A percentile compares a stretch with the other conserved stretches of the same genome.
Evolutionary conservation across 2,329 filamentous ascomycete genomes (phyloP).

Genomic region (Aspergillus sp.): DNA sequence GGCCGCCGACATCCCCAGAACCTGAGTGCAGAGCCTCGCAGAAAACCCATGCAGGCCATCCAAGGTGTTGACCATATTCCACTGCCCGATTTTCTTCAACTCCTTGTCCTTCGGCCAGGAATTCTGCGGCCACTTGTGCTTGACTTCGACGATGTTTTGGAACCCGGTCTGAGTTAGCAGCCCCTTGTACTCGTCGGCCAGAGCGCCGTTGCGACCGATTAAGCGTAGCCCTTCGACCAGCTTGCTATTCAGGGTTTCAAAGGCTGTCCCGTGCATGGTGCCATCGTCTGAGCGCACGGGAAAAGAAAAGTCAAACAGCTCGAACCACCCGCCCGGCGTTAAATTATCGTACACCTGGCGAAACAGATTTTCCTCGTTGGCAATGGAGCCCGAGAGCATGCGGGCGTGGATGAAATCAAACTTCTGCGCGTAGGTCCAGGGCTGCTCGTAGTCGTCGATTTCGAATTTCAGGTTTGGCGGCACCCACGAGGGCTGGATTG

Average conservation of each 20-base stretch:
- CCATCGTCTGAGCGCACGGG: conserved; percentile 28
- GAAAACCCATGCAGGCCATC: conserved; percentile 4
- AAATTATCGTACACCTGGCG: conserved; percentile 19
- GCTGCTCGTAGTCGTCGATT: conserved; percentile 29
- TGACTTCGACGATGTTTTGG: conserved; percentile 20
- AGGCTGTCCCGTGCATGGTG: conserved; percentile 19
- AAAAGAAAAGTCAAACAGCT: conserved; percentile 24
- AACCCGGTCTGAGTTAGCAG: conserved; percentile 27
- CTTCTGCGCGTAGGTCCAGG: conserved; percentile 25
- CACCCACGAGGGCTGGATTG: conserved; percentile 47
- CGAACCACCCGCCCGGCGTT: conserved; percentile 31
- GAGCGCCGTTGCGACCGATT: conserved; percentile 20
- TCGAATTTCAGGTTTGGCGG: conserved; percentile 34
- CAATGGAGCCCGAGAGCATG: conserved; percentile 17
- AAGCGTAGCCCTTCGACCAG: conserved; percentile 10
- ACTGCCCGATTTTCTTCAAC: conserved; percentile 26
- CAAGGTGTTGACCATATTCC: conserved; percentile 9
- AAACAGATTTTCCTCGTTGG: conserved; percentile 13
- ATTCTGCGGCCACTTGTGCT: conserved; percentile 26
- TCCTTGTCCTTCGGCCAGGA: conserved; percentile 30
- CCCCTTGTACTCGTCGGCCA: conserved; percentile 11
- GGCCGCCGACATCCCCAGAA: conserved; percentile 1
- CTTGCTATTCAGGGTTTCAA: conserved; percentile 6
- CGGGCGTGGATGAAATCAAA: conserved; percentile 35
- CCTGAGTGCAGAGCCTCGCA: background rate